Percentiles rank a stretch among this genome's conserved stretches.
Conservation (phyloP, 116 monocot genomes). For the Cymodocea nodosa region DNA sequence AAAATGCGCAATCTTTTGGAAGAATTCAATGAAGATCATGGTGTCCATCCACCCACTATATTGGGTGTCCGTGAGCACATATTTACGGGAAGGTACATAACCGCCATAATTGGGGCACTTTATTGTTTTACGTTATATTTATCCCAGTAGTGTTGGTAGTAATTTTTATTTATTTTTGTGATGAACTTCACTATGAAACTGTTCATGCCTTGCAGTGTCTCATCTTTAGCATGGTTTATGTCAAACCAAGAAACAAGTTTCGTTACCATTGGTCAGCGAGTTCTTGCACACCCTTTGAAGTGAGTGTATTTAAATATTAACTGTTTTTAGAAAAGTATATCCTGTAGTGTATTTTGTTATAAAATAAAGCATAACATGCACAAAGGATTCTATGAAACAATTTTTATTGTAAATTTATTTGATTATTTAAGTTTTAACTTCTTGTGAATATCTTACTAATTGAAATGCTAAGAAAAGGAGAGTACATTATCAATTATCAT, state of each 20-base stretch:
- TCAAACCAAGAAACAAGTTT: constrained; percentile 98
- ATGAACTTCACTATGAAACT: background rate
- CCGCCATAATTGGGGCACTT: too few species aligned
- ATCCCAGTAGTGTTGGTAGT: too few species aligned
- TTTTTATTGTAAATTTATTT: too few species aligned
- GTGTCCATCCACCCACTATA: constrained; percentile 85
- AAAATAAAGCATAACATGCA: too few species aligned
- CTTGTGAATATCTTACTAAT: too few species aligned
- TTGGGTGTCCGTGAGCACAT: constrained; percentile 98
- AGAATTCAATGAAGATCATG: constrained; percentile 98
- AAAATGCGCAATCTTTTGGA: constrained; percentile 99
- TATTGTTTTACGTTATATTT: background rate
- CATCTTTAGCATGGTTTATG: constrained; percentile 98
- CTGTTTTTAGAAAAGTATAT: constrained; percentile 1
- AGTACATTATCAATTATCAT: too few species aligned
- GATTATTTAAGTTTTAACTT: too few species aligned
- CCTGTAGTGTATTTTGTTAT: background rate
- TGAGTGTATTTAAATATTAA: constrained; percentile 23
- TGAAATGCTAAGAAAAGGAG: too few species aligned
- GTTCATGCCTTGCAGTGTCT: constrained; percentile 51
- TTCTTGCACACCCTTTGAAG: constrained; percentile 84
- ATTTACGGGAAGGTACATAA: constrained; percentile 82
- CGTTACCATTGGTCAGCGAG: constrained; percentile 97
- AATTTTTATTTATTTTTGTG: background rate
- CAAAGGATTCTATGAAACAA: too few species aligned